Evolutionary conservation across 2,329 filamentous ascomycete species (phyloP).

Genomic region (Calcarisporium arbuscula): DNA sequence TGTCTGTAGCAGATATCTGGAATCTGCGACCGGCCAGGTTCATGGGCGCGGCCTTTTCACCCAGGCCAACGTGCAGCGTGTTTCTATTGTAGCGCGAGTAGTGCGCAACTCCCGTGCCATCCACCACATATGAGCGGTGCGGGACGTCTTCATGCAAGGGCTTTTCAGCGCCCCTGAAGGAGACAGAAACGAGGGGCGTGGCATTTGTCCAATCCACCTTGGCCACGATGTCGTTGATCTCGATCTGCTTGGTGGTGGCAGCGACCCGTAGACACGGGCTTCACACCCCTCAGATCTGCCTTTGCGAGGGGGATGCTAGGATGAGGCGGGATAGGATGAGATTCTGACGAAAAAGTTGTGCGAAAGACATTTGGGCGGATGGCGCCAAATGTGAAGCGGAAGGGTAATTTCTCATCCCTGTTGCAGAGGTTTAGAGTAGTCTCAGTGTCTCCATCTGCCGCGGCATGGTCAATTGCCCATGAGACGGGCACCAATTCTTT

Average conservation of each 20-base stretch:
- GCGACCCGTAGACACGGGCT: too few relatives aligned
- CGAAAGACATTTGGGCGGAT: conserved; percentile 59
- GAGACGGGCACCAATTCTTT: conserved; percentile 19
- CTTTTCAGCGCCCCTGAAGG: conserved; percentile 35
- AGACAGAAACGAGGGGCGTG: conserved; percentile 52
- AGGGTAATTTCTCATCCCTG: conserved; percentile 25
- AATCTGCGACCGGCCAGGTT: conserved; percentile 62
- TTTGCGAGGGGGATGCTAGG: conserved; percentile 48
- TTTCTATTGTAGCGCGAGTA: conserved; percentile 57
- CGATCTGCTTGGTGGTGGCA: conserved; percentile 33
- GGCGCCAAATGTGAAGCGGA: conserved; percentile 57
- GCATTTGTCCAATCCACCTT: conserved; percentile 49
- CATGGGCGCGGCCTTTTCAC: conserved; percentile 69
- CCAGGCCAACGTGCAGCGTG: conserved; percentile 62
- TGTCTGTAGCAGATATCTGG: conserved; percentile 61
- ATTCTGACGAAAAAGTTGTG: conserved; percentile 57
- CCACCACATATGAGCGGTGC: conserved; percentile 58
- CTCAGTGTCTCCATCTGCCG: conserved; percentile 19
- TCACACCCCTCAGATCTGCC: conserved; percentile 25
- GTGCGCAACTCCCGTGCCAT: conserved; percentile 56
- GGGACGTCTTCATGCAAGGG: conserved; percentile 57
- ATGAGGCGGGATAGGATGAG: conserved; percentile 58
- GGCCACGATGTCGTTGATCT: conserved; percentile 43
- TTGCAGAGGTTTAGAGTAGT: conserved; percentile 16
- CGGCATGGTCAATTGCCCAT: conserved; percentile 23